These are phyloP conservation scores for Croton laevigatus DNA, from an alignment of 441 rosid genomes.

Conservation along the genomic window DNA sequence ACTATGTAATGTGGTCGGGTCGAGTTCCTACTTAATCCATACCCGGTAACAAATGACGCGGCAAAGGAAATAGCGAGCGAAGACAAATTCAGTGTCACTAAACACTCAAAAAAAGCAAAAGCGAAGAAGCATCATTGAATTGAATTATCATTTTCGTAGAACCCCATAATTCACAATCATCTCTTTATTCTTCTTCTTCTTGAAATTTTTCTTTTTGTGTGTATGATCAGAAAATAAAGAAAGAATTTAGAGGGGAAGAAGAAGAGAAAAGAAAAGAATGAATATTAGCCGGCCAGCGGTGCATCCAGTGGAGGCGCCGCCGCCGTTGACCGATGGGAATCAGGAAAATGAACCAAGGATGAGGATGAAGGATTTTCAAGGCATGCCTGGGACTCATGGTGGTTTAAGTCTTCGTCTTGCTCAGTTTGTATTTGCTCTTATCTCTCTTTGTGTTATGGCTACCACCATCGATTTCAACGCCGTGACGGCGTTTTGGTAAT, in stretches of 20 bases:
- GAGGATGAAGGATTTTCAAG: conserved; percentile 79
- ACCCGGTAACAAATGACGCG: conserved; percentile 10
- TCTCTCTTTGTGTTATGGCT: conserved; percentile 68
- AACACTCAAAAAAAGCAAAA: not conserved
- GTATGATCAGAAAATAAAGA: not conserved
- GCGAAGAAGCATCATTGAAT: not conserved
- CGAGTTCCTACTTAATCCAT: too few relatives aligned
- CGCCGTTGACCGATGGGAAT: conserved; percentile 53
- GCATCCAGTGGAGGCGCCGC: conserved; percentile 82
- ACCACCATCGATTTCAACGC: conserved; percentile 64
- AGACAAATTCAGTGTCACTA: conserved; percentile 4
- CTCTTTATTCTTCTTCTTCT: too few relatives aligned
- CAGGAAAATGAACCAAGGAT: conserved; percentile 40
- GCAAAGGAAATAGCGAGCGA: conserved; percentile 4
- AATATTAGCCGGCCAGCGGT: conserved; percentile 67
- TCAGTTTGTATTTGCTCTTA: conserved; percentile 53
- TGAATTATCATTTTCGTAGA: not conserved
- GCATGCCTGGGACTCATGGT: conserved; percentile 84
- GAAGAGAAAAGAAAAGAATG: conserved; percentile 24
- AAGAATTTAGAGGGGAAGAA: not conserved
- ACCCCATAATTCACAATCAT: not conserved
- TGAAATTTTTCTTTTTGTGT: too few relatives aligned
- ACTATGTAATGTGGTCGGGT: too few relatives aligned
- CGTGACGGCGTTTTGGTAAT: conserved; percentile 73
- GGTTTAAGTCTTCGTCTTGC: conserved; percentile 63